Conservation (phyloP, 352 stramenopile species). For the Pythium phragmiticola region DNA sequence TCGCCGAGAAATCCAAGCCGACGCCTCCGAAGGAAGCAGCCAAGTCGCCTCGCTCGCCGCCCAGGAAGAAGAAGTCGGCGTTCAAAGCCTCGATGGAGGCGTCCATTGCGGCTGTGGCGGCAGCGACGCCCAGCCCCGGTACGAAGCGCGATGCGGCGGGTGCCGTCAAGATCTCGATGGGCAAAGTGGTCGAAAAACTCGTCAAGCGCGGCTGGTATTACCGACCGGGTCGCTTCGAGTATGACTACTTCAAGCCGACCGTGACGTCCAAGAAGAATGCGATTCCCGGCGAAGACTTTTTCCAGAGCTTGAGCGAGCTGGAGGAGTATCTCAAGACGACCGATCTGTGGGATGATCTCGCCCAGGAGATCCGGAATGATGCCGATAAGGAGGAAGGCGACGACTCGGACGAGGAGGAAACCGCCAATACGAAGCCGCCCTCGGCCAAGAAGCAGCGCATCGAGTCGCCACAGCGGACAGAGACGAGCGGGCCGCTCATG, state of each 20-base stretch:
- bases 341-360: slow-evolving; percentile 62
- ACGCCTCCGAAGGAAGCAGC: slow-evolving; percentile 4
- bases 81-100: slow-evolving; percentile 2
- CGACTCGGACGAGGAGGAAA: neutral
- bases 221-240: slow-evolving; percentile 73
- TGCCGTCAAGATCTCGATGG: slow-evolving; percentile 48
- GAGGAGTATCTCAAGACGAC: slow-evolving; percentile 68
- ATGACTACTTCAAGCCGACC: slow-evolving; percentile 81
- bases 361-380: slow-evolving; percentile 38
- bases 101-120: slow-evolving; percentile 3
- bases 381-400: slow-evolving; percentile 10
- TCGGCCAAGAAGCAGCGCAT: slow-evolving; percentile 31
- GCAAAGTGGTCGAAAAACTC: slow-evolving; percentile 57
- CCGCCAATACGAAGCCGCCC: neutral
- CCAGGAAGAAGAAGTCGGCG: slow-evolving; percentile 17
- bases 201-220: slow-evolving; percentile 62
- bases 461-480: slow-evolving; percentile 7
- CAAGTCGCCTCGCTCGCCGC: slow-evolving; percentile 4
- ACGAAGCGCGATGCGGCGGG: slow-evolving; percentile 6
- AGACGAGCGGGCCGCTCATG: slow-evolving; percentile 20
- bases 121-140: neutral
- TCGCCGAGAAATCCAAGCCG: slow-evolving; percentile 1
- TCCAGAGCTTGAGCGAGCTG: slow-evolving; percentile 64
- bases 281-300: slow-evolving; percentile 66
- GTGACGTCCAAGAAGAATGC: slow-evolving; percentile 44